Evolutionary conservation across 2,329 filamentous ascomycete species (phyloP).

Genomic region (Cladorrhinum sp.): DNA sequence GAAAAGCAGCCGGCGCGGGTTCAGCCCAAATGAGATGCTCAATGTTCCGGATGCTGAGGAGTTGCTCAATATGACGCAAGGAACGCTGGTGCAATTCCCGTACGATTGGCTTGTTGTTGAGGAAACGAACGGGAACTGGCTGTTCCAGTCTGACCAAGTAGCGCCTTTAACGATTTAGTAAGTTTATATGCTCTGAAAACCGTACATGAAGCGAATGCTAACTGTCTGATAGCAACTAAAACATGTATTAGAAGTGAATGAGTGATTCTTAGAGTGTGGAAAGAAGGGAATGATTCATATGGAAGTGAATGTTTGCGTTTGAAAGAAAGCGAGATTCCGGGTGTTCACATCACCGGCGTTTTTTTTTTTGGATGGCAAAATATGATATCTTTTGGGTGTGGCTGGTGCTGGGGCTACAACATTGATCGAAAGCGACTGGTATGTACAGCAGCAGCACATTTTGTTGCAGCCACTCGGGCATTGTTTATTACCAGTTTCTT

Average conservation of each 20-base stretch:
- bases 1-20: conserved; percentile 62
- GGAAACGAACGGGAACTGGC: conserved; percentile 91
- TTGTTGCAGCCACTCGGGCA: too few relatives aligned
- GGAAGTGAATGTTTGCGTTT: neutral
- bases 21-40: conserved; percentile 69
- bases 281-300: neutral
- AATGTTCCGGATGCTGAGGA: conserved; percentile 74
- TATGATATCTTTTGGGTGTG: too few relatives aligned
- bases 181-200: conserved; percentile 39
- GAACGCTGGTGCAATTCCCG: conserved; percentile 85
- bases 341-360: too few relatives aligned
- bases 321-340: neutral
- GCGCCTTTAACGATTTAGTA: conserved; percentile 97
- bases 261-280: neutral
- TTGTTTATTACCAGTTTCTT: too few relatives aligned
- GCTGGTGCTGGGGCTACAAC: too few relatives aligned
- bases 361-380: too few relatives aligned
- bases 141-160: conserved; percentile 93
- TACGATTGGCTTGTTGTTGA: conserved; percentile 94
- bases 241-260: neutral
- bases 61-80: conserved; percentile 77
- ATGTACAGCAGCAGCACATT: too few relatives aligned
- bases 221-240: conserved; percentile 11
- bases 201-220: neutral
- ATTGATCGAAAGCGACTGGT: too few relatives aligned